Base-by-base conservation (phyloP, 2,329 filamentous ascomycete species). In the Fusarium chlamydosporum region DNA sequence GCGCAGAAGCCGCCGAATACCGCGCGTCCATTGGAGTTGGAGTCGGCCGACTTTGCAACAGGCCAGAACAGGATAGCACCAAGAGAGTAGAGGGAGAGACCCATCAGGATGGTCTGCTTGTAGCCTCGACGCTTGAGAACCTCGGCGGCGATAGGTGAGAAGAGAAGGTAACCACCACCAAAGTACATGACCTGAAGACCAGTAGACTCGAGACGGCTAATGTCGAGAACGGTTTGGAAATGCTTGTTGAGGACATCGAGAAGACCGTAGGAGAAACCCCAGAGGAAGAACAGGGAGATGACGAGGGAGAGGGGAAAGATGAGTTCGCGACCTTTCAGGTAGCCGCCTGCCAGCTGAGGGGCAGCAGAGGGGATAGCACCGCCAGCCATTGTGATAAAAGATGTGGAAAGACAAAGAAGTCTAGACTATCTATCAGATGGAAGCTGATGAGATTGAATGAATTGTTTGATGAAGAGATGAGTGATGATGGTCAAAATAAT, bases 1-100 rank as follows among this genome's bases (percentile, higher is more conserved):
- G 86, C 87, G 71, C 91, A 93, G 81, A 93, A 94, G n/a, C 91
- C 92, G 29, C 84, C 87, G 72, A 94, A 94, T 5, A 74, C 71
- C n/a, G 71, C 71, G 2, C 42, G 45, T 10, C 69, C 61, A 35
- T 72, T 74, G 53, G 42, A 33, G 42, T 56, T 72, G 33, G 45
- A 48, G 43, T 71, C 67, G 31, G 71, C 71, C 29, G 88, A 91
- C 51, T 85, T 82, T 37, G 86, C 84, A 59, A 86, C 84, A 65
- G 89, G 84, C 70, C 83, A 85, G 5, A 85, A 82, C 57, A 85
- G 85, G 29, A 87, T 77, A 16, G 84, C 85, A 15, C 86, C 86
- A 23, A 88, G 68, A 5, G 87, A 89, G 78, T 92, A 92, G 45
- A 93, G 84, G 54, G 79, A 81, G 4, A 93, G 83, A 38, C 91